Percentiles rank a stretch among this genome's conserved stretches.
Conservation (phyloP, 129 eudicot species). For the Arctium minus region DNA sequence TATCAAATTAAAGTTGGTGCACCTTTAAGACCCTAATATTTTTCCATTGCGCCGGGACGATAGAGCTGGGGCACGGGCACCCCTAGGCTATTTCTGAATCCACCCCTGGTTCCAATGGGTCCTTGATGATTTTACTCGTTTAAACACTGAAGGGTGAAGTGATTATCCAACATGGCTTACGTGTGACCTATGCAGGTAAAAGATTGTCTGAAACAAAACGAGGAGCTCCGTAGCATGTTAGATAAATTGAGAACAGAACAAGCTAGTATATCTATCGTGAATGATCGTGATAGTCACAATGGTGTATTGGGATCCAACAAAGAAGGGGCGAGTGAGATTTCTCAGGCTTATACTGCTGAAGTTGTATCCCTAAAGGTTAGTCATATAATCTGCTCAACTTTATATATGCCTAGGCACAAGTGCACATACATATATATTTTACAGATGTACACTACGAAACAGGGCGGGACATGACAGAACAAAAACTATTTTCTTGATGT, state of each 20-base stretch:
- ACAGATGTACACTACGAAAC: neutral
- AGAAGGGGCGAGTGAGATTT: constrained; percentile 26
- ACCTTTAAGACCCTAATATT: too few relatives aligned
- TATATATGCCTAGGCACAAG: neutral
- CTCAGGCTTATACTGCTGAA: constrained; percentile 46
- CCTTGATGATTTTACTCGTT: neutral
- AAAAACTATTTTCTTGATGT: too few relatives aligned
- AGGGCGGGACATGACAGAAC: too few relatives aligned
- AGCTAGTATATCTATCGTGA: constrained; percentile 34
- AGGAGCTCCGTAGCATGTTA: constrained; percentile 75
- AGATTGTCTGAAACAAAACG: constrained; percentile 75
- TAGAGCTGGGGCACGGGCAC: too few relatives aligned
- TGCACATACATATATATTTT: neutral
- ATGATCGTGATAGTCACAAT: constrained; percentile 21
- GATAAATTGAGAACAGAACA: constrained; percentile 69
- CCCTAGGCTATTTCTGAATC: too few relatives aligned
- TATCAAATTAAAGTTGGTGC: too few relatives aligned
- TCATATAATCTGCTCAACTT: constrained; percentile 12
- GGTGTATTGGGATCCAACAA: constrained; percentile 23
- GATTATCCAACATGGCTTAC: neutral
- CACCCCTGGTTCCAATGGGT: neutral
- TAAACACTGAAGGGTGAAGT: neutral
- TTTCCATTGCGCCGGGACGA: too few relatives aligned
- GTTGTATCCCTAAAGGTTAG: constrained; percentile 67
- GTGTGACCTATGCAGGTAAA: constrained; percentile 58